Evolutionary conservation across 179 eudicot species (phyloP).

Genomic region (Actinidia arguta): DNA sequence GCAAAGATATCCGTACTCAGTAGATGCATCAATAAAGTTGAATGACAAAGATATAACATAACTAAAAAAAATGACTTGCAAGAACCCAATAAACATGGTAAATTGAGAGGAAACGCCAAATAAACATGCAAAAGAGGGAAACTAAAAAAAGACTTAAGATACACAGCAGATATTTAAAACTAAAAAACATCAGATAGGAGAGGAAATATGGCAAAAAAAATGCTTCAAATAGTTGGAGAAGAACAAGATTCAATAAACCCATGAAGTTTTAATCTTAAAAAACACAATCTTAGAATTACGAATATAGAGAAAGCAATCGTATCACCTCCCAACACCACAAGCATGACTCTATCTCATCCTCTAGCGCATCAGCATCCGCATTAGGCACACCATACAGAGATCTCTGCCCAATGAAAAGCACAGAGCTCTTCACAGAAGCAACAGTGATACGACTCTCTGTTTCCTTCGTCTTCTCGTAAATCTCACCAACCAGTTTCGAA

Average conservation of each 20-base stretch:
- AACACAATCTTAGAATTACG: not conserved
- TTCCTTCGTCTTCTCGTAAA: slow-evolving; percentile 60
- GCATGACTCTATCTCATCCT: slow-evolving; percentile 70
- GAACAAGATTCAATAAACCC: not conserved
- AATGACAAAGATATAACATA: not conserved
- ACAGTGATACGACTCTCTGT: slow-evolving; percentile 42
- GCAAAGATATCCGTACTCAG: not conserved
- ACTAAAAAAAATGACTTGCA: not conserved
- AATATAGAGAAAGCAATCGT: not conserved
- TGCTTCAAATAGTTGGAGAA: not conserved
- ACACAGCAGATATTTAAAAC: not conserved
- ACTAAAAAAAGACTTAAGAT: not conserved
- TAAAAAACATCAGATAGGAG: not conserved
- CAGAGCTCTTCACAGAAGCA: slow-evolving; percentile 69
- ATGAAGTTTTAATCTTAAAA: not conserved
- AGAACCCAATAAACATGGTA: not conserved
- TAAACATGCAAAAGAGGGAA: not conserved
- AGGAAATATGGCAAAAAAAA: not conserved
- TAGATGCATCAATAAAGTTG: not conserved
- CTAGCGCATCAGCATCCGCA: slow-evolving; percentile 77
- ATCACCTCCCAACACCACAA: slow-evolving; percentile 99
- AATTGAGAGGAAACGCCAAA: no score
- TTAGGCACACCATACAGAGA: slow-evolving; percentile 58
- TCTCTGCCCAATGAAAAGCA: slow-evolving; percentile 80
- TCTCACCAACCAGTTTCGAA: slow-evolving; percentile 59